These are phyloP conservation scores for Talaromyces sp. DNA, from an alignment of 2,329 filamentous ascomycete genomes.

Conservation along the genomic window DNA sequence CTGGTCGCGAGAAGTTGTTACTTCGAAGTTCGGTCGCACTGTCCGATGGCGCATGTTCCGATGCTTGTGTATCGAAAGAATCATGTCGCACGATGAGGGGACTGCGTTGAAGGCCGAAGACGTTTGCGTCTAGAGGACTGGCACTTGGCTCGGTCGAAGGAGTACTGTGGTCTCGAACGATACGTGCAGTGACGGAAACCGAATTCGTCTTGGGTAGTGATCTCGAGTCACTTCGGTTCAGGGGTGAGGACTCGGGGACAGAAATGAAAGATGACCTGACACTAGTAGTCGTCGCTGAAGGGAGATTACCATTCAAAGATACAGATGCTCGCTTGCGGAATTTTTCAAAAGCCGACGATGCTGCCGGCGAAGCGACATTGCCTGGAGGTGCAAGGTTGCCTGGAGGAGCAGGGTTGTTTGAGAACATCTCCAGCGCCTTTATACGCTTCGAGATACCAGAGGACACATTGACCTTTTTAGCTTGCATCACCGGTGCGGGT, in stretches of 20 bases:
- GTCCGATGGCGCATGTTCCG: constrained; percentile 20
- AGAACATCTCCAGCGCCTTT: constrained; percentile 82
- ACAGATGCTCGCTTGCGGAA: constrained; percentile 43
- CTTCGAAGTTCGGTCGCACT: constrained; percentile 5
- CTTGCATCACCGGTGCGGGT: constrained; percentile 48
- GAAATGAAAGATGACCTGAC: constrained; percentile 29
- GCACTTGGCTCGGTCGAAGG: constrained; percentile 33
- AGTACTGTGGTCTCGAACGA: constrained; percentile 62
- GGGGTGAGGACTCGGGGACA: constrained; percentile 28
- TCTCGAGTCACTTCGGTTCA: constrained; percentile 29
- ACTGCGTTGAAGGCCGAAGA: constrained; percentile 52
- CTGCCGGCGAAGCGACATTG: constrained; percentile 50
- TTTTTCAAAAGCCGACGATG: constrained; percentile 54
- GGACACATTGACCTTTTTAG: constrained; percentile 78
- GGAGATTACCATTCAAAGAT: constrained; percentile 28
- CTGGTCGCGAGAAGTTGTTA: constrained; percentile 36
- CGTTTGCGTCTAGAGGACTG: constrained; percentile 30
- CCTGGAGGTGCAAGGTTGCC: constrained; percentile 14
- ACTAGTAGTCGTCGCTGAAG: constrained; percentile 23
- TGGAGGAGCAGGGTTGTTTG: constrained; percentile 43
- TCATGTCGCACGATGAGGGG: constrained; percentile 65
- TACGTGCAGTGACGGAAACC: constrained; percentile 83
- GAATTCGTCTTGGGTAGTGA: constrained; percentile 55
- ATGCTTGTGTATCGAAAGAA: constrained; percentile 38
- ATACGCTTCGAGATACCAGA: constrained; percentile 92